Base-by-base conservation (phyloP, 1,284 basidiomycete genomes). In the Sporisorium reilianum region DNA sequence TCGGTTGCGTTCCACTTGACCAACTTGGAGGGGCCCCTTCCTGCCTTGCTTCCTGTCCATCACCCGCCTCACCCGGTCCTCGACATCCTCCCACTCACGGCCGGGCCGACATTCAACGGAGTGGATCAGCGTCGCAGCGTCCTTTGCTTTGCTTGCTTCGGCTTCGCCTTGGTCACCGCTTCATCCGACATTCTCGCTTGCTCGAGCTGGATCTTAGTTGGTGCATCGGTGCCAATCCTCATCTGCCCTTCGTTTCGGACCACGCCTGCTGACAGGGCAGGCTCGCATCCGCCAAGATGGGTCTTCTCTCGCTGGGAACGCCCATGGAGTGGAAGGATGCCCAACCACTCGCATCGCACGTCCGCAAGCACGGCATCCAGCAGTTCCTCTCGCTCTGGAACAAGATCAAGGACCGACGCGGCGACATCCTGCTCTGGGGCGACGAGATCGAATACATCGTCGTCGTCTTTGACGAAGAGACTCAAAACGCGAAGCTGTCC, bases 401-500 rank as follows among this genome's bases (percentile, higher is more conserved):
- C 83, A 89, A 90, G 65, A 88, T 95, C 85, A 97, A 97, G 88
- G 92, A 94, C 84, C 89, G 94, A 64, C 89, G 90, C n/a, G 95
- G 94, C 11, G 95, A 99, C 82, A 91, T 92, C 67, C 87, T 99
- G 51, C 89, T 97, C n/a, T 99, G 97, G 97, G 97, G 97, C 30
- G 97, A 99, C 83, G 97, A 99, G 95, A 89, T 99, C 81, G 97
- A 99, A 85, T 98, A 98, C 85, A 93, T 99, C 90, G 93, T 99
- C 71, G 89, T 97, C 59, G 88, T 90, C 5, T 92, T 97, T 83
- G 92, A 98, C 86, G 88, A 93, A 73, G 87, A 89, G 63, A 84
- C 88, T 42, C 92, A 91, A 84, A 92, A 92, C 72, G 97, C 94
- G 1, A 91, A 90, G 73, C 88, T 99, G 26, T 96, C 94, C 40